Percentiles rank a stretch among this genome's conserved stretches.
phyloP scores from a whole-genome alignment of 441 rosid species.

The Euphorbia corollata region DNA sequence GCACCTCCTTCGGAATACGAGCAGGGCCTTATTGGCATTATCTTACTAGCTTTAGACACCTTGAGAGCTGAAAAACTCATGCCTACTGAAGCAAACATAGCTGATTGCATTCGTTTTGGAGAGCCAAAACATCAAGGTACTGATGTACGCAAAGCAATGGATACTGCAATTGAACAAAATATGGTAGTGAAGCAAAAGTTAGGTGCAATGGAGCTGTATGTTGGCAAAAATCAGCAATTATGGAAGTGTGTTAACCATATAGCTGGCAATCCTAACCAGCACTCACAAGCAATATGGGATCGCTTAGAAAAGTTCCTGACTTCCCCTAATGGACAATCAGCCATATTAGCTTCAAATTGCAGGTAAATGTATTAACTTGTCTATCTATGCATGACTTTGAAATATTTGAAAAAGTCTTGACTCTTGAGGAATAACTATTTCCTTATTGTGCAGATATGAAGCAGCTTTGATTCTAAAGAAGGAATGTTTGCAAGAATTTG shows the following conservation, averaged over 20 bases:
- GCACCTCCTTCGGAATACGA: constrained; percentile 29
- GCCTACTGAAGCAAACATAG: constrained; percentile 41
- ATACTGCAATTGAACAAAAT: constrained; percentile 36
- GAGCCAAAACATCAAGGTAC: constrained; percentile 28
- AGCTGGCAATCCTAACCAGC: constrained; percentile 31
- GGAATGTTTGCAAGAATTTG: constrained; percentile 32
- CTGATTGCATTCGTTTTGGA: constrained; percentile 39
- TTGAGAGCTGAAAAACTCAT: constrained; percentile 33
- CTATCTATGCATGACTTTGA: background rate
- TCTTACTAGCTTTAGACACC: constrained; percentile 38
- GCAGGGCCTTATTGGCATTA: constrained; percentile 34
- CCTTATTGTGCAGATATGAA: constrained; percentile 31
- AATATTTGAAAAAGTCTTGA: background rate
- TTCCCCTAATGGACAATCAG: constrained; percentile 33
- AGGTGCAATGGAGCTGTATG: constrained; percentile 31
- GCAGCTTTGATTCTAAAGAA: constrained; percentile 33
- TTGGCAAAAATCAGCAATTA: constrained; percentile 34
- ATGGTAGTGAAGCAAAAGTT: constrained; percentile 36
- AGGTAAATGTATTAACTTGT: constrained; percentile 25
- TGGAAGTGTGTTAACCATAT: constrained; percentile 45
- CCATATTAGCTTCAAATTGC: constrained; percentile 39
- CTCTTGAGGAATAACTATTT: background rate
- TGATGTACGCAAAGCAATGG: constrained; percentile 34
- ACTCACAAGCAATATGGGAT: constrained; percentile 32
- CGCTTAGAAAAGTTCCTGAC: constrained; percentile 28